Base-by-base conservation (phyloP, 148 eudicot genomes). In the Salicornia ramosissima region DNA sequence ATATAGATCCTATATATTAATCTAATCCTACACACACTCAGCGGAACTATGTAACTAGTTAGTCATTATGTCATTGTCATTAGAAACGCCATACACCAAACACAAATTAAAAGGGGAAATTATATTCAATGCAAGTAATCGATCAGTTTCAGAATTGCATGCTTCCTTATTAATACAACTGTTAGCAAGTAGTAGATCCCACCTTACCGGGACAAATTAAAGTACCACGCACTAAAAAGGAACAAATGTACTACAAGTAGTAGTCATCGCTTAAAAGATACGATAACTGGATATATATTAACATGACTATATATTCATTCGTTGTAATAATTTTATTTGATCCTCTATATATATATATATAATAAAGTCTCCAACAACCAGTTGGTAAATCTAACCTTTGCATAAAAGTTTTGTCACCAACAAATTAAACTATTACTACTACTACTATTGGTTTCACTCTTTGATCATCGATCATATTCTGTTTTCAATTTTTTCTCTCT, bases 241-340 rank as follows among this genome's bases (percentile, higher is more conserved):
- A 71, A 36, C 60, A 83, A 73, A 4, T 36, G 8, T 3, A 36
- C 4, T 36, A 8, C 4, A 36, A 8, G 40, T 36, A n/a, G 45
- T 11, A 46, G 67, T 65, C 83, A 55, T 86, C 80, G 82, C 90
- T 86, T 86, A 65, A 84, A 72, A 82, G 88, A 75, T 69, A 78
- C 83, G 72, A 83, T 60, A 78, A 24, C 26, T 60, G 33, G n/a
- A n/a, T n/a, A n/a, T 34, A 39, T 22, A 50, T 40, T 63, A 68
- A 51, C n/a, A 71, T 29, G 72, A 56, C 39, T 56, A n/a, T n/a
- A n/a, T n/a, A n/a, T n/a, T n/a, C n/a, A n/a, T n/a, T n/a, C n/a
- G 72, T 26, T 9, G 10, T 26, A 69, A 0, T 28, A 33, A 34
- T 18, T 51, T 30, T 1, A 68, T 18, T 51, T 30, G 5, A 68